Percentiles rank a stretch among this genome's conserved stretches.
These are phyloP conservation scores for Termitomyces sp. DNA, from an alignment of 768 basidiomycete species.

Conservation along the genomic window DNA sequence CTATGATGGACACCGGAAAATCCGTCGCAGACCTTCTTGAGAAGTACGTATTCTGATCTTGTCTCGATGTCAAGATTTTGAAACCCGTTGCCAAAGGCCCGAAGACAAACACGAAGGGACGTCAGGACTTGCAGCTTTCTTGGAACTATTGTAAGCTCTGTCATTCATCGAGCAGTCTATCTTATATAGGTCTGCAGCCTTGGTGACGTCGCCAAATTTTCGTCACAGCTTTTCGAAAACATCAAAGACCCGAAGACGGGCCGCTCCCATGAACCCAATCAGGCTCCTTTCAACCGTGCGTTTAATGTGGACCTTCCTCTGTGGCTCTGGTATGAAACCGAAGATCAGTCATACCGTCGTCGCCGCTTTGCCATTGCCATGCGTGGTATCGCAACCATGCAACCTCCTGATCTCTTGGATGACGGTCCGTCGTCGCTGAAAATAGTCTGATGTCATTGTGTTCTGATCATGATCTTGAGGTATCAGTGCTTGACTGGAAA, in stretches of 20 bases:
- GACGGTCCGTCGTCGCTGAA: slow-evolving; percentile 1
- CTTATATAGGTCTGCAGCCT: slow-evolving; percentile 12
- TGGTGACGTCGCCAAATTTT: slow-evolving; percentile 19
- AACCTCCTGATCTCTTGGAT: neutral
- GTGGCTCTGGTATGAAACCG: neutral
- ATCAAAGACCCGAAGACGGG: slow-evolving; percentile 20
- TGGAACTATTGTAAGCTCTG: slow-evolving; percentile 18
- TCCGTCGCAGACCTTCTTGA: slow-evolving; percentile 21
- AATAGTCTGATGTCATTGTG: no score
- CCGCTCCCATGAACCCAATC: slow-evolving; percentile 15
- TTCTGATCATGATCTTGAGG: no score
- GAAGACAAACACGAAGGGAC: slow-evolving; percentile 26
- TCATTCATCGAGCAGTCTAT: neutral
- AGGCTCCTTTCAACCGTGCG: slow-evolving; percentile 10
- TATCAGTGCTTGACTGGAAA: slow-evolving; percentile 23
- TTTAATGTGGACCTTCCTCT: neutral
- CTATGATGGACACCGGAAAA: slow-evolving; percentile 27
- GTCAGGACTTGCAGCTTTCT: slow-evolving; percentile 22
- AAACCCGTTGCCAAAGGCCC: slow-evolving; percentile 16
- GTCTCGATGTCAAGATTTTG: neutral
- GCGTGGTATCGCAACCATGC: neutral
- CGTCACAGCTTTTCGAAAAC: slow-evolving; percentile 24
- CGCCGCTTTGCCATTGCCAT: slow-evolving; percentile 1
- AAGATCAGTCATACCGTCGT: neutral
- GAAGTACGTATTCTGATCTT: slow-evolving; percentile 10